Percentiles rank a stretch among this genome's conserved stretches.
Evolutionary conservation across 1,139 yeast genomes (phyloP).

Genomic region (Lodderomyces parapsilosis): DNA sequence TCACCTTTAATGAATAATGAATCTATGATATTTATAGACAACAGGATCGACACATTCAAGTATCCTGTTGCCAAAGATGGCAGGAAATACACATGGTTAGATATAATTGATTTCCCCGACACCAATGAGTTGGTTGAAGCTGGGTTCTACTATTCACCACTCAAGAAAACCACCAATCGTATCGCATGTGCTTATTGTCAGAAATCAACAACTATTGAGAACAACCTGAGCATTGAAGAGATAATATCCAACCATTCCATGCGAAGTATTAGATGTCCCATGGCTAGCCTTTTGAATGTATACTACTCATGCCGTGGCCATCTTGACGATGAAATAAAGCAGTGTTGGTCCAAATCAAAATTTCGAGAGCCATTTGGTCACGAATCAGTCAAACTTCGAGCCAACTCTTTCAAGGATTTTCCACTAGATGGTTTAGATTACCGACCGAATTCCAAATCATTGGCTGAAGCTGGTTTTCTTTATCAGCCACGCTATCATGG

Average conservation of each 20-base stretch:
- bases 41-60: slow-evolving; percentile 18
- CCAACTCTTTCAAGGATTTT: slow-evolving; percentile 56
- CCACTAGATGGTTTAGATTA: slow-evolving; percentile 44
- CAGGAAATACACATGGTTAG: slow-evolving; percentile 16
- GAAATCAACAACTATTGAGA: slow-evolving; percentile 35
- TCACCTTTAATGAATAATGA: slow-evolving; percentile 24
- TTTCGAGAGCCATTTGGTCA: slow-evolving; percentile 27
- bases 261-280: slow-evolving; percentile 48
- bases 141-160: slow-evolving; percentile 74
- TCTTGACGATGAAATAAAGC: slow-evolving; percentile 8
- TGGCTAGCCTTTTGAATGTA: slow-evolving; percentile 29
- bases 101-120: slow-evolving; percentile 9
- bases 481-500: slow-evolving; percentile 41
- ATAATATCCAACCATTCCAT: slow-evolving; percentile 46
- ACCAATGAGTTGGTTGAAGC: slow-evolving; percentile 40
- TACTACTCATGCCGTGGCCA: slow-evolving; percentile 2
- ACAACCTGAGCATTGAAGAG: slow-evolving; percentile 27
- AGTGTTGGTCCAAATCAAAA: slow-evolving; percentile 9
- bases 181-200: slow-evolving; percentile 64
- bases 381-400: slow-evolving; percentile 42
- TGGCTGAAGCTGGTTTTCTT: slow-evolving; percentile 57
- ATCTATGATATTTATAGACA: slow-evolving; percentile 19
- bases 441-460: slow-evolving; percentile 36
- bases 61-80: slow-evolving; percentile 13
- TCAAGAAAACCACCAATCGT: slow-evolving; percentile 41